Evolutionary conservation across 768 basidiomycete genomes (phyloP).

Genomic region (Sutorius australiensis): DNA sequence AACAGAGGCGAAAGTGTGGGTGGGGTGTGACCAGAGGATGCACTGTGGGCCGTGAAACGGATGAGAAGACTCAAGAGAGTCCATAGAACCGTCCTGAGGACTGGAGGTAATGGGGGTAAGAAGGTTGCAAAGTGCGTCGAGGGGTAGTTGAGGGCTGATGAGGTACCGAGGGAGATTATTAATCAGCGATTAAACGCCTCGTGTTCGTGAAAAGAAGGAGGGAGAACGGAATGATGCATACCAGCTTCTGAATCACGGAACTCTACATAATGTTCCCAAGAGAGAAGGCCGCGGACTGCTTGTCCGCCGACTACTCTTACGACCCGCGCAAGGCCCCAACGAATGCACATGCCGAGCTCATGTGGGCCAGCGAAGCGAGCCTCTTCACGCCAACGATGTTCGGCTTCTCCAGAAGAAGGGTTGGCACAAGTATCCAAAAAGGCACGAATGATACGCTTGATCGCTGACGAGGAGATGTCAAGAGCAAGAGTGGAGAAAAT

Average conservation of each 20-base stretch:
- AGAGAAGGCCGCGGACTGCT: slow-evolving; percentile 78
- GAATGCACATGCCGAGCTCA: slow-evolving; percentile 86
- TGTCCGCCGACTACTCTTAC: slow-evolving; percentile 65
- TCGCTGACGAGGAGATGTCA: slow-evolving; percentile 71
- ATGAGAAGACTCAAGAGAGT: slow-evolving; percentile 78
- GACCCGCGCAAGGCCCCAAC: slow-evolving; percentile 87
- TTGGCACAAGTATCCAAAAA: slow-evolving; percentile 65
- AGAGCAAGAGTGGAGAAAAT: slow-evolving; percentile 88
- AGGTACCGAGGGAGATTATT: slow-evolving; percentile 17
- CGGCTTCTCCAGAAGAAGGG: slow-evolving; percentile 38
- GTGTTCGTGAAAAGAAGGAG: slow-evolving; percentile 21
- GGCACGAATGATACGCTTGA: slow-evolving; percentile 72
- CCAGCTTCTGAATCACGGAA: slow-evolving; percentile 84
- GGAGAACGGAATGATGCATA: slow-evolving; percentile 37
- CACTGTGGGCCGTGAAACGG: slow-evolving; percentile 78
- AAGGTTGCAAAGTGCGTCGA: slow-evolving; percentile 70
- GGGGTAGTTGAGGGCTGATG: slow-evolving; percentile 58
- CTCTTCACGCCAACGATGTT: slow-evolving; percentile 70
- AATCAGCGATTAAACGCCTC: slow-evolving; percentile 21
- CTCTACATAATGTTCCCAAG: slow-evolving; percentile 78
- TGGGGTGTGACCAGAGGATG: slow-evolving; percentile 85
- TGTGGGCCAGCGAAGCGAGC: slow-evolving; percentile 80
- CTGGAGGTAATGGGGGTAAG: slow-evolving; percentile 48
- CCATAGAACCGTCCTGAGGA: slow-evolving; percentile 56
- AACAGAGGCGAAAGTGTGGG: slow-evolving; percentile 87